A percentile compares a stretch with the other conserved stretches of the same genome.
Conservation (phyloP, 192 early-diverging fungal species). For the Coemansia sp. region DNA sequence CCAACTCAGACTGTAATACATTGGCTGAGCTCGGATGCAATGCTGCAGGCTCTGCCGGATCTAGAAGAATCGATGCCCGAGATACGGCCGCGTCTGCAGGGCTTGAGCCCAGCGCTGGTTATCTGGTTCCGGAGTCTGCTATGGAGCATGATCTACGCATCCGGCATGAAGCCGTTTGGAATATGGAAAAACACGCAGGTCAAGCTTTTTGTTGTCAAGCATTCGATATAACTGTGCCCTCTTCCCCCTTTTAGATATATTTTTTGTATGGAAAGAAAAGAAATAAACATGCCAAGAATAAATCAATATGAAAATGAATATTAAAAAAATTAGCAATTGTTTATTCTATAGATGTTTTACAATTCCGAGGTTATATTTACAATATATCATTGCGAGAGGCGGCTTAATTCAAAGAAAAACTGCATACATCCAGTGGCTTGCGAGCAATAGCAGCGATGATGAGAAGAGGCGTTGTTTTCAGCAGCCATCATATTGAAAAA, state of each 20-base stretch:
- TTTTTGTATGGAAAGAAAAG: not conserved
- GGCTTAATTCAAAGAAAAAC: not conserved
- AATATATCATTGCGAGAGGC: not conserved
- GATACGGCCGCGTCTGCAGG: conserved; percentile 60
- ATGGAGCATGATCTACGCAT: conserved; percentile 70
- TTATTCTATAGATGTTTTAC: too few species aligned
- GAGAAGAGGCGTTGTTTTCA: conserved; percentile 3
- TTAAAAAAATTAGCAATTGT: too few species aligned
- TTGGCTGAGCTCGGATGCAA: conserved; percentile 42
- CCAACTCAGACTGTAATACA: conserved; percentile 53
- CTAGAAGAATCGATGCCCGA: conserved; percentile 54
- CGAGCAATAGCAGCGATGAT: not conserved
- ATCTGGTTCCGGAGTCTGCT: conserved; percentile 72
- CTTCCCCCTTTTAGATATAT: not conserved
- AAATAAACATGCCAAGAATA: too few species aligned
- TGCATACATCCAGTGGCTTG: not conserved
- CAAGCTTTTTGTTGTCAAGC: conserved; percentile 57
- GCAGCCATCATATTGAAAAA: too few species aligned
- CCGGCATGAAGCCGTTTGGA: conserved; percentile 58
- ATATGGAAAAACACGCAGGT: conserved; percentile 68
- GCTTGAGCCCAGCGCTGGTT: conserved; percentile 60
- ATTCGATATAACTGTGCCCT: not conserved
- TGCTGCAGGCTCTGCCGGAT: conserved; percentile 34
- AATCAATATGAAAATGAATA: not conserved
- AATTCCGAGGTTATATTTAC: too few species aligned